Base-by-base conservation (phyloP, 108 stramenopile genomes). In the Discostella pseudostelligera region DNA sequence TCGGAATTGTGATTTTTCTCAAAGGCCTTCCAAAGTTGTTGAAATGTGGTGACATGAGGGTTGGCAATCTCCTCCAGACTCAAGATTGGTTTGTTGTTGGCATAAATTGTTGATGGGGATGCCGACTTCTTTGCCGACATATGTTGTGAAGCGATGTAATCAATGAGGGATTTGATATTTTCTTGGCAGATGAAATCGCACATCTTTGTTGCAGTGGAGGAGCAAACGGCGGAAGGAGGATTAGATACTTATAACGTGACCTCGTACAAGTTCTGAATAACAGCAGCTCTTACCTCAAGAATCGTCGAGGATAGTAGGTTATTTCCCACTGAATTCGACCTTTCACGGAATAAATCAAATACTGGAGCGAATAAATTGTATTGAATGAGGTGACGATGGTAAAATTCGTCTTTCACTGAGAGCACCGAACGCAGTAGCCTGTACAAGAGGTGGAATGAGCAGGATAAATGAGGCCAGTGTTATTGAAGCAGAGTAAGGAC, bases 331-430 rank as follows among this genome's bases (percentile, higher is more conserved):
- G 89, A 87, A 54, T 78, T 81, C n/a, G 78, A 71, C 16, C 32
- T 56, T n/a, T 56, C 55, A n/a, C 90, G 85, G 59, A 94, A 90
- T 2, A 87, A 70, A 14, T 89, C 87, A 55, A 94, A 94, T 9
- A 94, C 90, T 4, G 88, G 93, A n/a, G 78, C 69, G 62, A 94
- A 94, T 17, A 94, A 68, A 54, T 91, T 76, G 56, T 91, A 82
- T 62, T 94, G 89, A 47, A 91, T 81, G 54, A 94, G 91, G 53
- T 94, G 93, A 25, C 93, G 81, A 63, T 91, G 85, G 56, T 94
- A 94, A 46, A 87, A 89, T 56, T 94, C 93, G 40, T 94, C 93
- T 39, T 89, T 87, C 17, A 91, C 83, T 17, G 90, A 91, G 35
- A 94, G 66, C 22, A 94, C 76, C 10, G 89, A 72, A 22, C 93